phyloP scores from a whole-genome alignment of 441 rosid species.

The Aleurites moluccanus region DNA sequence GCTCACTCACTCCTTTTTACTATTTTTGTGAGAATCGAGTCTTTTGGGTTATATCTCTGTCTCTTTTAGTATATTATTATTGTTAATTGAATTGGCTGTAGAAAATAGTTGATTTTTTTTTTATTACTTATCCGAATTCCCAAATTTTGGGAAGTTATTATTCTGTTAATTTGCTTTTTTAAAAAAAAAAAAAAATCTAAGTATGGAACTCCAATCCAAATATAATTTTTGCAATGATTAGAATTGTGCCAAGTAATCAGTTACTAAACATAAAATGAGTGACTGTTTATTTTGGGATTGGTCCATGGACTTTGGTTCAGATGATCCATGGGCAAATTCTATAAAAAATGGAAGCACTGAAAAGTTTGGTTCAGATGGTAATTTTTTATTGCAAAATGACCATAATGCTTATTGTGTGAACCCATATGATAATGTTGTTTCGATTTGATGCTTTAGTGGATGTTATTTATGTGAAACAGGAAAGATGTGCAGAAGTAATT shows the following conservation, averaged over 20 bases:
- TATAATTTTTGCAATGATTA: neutral
- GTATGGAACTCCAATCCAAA: neutral
- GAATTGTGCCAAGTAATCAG: neutral
- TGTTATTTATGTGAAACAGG: neutral
- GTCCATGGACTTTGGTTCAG: neutral
- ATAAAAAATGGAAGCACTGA: neutral
- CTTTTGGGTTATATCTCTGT: neutral
- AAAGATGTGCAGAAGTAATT: neutral
- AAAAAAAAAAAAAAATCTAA: too few relatives aligned
- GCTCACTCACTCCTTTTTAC: neutral
- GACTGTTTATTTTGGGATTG: neutral
- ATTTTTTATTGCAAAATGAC: neutral
- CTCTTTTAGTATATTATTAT: neutral
- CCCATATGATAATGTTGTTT: neutral
- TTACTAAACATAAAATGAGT: neutral
- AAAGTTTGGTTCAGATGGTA: neutral
- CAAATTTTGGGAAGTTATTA: neutral
- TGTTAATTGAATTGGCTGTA: neutral
- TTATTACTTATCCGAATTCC: neutral
- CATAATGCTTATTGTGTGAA: neutral
- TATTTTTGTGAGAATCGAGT: slow-evolving; percentile 4
- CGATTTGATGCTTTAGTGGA: neutral
- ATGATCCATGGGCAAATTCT: neutral
- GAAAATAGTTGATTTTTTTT: neutral
- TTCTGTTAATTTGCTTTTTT: neutral